Evolutionary conservation across 2,329 filamentous ascomycete species (phyloP), one percentile per base, ranked within the genome.

Genomic region (Stagonosporopsis cucurbitacearum): DNA sequence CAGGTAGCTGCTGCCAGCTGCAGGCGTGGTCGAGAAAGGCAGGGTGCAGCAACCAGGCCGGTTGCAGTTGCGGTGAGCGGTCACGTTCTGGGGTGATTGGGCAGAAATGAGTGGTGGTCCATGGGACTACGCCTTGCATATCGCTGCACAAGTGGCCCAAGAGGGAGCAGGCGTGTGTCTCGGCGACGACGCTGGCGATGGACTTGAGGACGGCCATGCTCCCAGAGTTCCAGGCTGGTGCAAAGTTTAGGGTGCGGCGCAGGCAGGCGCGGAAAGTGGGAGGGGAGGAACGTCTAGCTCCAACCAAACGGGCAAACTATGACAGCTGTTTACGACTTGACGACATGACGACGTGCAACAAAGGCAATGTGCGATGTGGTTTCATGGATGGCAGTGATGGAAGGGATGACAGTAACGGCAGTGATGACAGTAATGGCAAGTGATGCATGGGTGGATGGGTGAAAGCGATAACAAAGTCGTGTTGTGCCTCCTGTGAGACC

Each of bases 21-120:
- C 54, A 58, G 58, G 56, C 39, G 45, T 43, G 58, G 51, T 54
- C 51, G 56, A 54, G 50, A 53, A 41, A 57, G 42, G 53, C 42
- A 51, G 47, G 46, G 33, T 48, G 60, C 56, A 51, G 60, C 56
- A 58, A 60, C 25, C 50, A 51, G 57, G 55, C 50, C 40, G 42
- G 39, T 37, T 37, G 46, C 42, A 56, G 47, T 57, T 60, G 70
- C 65, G 67, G 64, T 71, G 70, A 67, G 67, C 54, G 69, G 49
- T 68, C 72, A 75, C 72, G 72, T 75, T 75, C 63, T 51, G 35
- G 65, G 64, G 60, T 67, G 70, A 75, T 75, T 75, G 72, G 72
- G 56, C 63, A 64, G 65, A 57, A 67, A 66, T 25, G 54, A 37
- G 23, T 55, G n/a, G n/a, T n/a, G n/a, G n/a, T n/a, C n/a, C 15